These are phyloP conservation scores for Penicillium glabrum DNA, from an alignment of 2,329 filamentous ascomycete genomes.

Conservation along the genomic window DNA sequence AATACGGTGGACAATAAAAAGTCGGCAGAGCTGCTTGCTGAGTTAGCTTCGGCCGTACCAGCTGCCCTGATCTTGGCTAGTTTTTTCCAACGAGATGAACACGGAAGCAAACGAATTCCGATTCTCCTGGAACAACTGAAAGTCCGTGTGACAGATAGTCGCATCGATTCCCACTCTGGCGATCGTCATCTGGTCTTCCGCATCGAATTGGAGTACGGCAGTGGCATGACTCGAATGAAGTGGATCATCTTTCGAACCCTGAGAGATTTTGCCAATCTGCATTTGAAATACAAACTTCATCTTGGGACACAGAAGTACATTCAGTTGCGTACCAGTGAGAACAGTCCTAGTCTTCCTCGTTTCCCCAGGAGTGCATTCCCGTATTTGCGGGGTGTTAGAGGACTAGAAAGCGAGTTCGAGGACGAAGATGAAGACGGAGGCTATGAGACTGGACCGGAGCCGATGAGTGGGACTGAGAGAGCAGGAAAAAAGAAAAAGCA, in stretches of 20 bases:
- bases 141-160: constrained; percentile 79
- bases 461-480: constrained; percentile 68
- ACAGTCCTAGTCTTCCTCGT: constrained; percentile 76
- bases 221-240: constrained; percentile 91
- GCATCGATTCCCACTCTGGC: constrained; percentile 57
- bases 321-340: constrained; percentile 66
- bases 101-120: constrained; percentile 91
- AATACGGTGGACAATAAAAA: constrained; percentile 87
- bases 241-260: constrained; percentile 90
- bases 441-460: constrained; percentile 58
- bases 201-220: constrained; percentile 94
- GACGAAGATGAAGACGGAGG: constrained; percentile 56
- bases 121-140: constrained; percentile 94
- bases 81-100: constrained; percentile 96
- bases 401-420: constrained; percentile 78
- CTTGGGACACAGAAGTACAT: constrained; percentile 81
- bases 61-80: constrained; percentile 92
- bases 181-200: constrained; percentile 81
- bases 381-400: constrained; percentile 78
- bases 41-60: constrained; percentile 86
- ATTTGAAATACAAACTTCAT: constrained; percentile 89
- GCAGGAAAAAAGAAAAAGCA: constrained; percentile 51
- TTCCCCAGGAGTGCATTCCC: constrained; percentile 90
- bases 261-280: constrained; percentile 86
- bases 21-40: constrained; percentile 93